phyloP scores from a whole-genome alignment of 1,284 basidiomycete genomes.

The Apiotrichum akiyoshidainum region DNA sequence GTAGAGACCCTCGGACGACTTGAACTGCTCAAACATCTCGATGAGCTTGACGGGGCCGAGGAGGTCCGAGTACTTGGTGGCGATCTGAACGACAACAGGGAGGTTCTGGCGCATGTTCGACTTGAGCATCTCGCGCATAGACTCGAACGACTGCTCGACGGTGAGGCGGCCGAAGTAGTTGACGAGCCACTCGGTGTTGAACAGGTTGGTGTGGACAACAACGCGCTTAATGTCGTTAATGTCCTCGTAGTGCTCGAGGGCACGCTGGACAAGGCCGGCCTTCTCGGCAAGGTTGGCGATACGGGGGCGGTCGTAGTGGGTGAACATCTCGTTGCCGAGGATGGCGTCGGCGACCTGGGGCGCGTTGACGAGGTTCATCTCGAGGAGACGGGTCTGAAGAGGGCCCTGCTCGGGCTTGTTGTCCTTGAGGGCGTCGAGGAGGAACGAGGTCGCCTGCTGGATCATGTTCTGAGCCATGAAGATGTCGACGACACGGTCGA shows the following conservation, averaged over 20 bases:
- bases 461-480: slow-evolving; percentile 99
- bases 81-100: slow-evolving; percentile 94
- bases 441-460: slow-evolving; percentile 97
- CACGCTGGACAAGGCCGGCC: slow-evolving; percentile 91
- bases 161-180: slow-evolving; percentile 96
- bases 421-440: slow-evolving; percentile 98
- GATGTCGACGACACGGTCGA: slow-evolving; percentile 95
- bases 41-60: slow-evolving; percentile 95
- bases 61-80: slow-evolving; percentile 98
- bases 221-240: slow-evolving; percentile 96
- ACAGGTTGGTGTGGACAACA: slow-evolving; percentile 85
- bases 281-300: slow-evolving; percentile 99
- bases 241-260: slow-evolving; percentile 97
- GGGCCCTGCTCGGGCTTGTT: slow-evolving; percentile 97
- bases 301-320: slow-evolving; percentile 91
- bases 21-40: slow-evolving; percentile 98
- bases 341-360: slow-evolving; percentile 99
- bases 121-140: slow-evolving; percentile 94
- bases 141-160: slow-evolving; percentile 97
- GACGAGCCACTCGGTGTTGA: slow-evolving; percentile 91
- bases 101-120: slow-evolving; percentile 98
- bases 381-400: slow-evolving; percentile 91
- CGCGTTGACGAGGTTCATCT: slow-evolving; percentile 97
- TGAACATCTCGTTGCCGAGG: slow-evolving; percentile 98
- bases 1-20: slow-evolving; percentile 96